phyloP scores from a whole-genome alignment of 345 rosid species.

The Linum usitatissimum region DNA sequence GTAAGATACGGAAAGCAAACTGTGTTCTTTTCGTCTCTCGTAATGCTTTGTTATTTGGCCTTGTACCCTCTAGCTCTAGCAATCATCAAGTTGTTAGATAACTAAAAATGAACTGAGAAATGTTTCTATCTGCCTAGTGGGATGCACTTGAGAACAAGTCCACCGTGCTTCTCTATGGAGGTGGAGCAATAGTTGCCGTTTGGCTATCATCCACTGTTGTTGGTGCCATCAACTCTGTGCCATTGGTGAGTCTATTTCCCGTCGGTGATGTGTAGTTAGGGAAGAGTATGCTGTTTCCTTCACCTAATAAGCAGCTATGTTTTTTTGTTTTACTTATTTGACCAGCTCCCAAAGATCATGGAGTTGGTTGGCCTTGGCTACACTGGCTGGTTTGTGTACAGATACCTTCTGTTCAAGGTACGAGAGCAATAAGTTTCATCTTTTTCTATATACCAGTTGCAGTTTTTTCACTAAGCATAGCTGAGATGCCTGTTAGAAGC shows the following conservation, averaged over 20 bases:
- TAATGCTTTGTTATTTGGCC: no score
- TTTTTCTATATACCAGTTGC: no score
- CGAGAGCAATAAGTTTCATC: no score
- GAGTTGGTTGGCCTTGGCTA: conserved; percentile 96
- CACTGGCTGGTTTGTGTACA: conserved; percentile 97
- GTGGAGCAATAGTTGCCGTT: conserved; percentile 86
- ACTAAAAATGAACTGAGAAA: no score
- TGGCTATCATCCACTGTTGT: conserved; percentile 82
- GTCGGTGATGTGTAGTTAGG: no score
- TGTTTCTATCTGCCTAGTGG: conserved; percentile 39
- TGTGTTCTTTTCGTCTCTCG: not conserved
- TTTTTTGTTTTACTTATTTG: no score
- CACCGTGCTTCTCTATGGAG: conserved; percentile 78
- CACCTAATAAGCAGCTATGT: no score
- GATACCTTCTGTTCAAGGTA: conserved; percentile 99
- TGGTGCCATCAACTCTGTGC: conserved; percentile 91
- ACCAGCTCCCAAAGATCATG: conserved; percentile 86
- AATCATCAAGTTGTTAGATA: no score
- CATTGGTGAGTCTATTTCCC: conserved; percentile 46
- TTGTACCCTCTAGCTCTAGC: no score
- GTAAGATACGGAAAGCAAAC: not conserved
- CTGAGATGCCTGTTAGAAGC: no score
- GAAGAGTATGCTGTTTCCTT: no score
- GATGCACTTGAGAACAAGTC: conserved; percentile 91
- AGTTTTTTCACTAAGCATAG: no score